Evolutionary conservation across 306 rosid species (phyloP), one percentile per base, ranked within the genome.

Genomic region (Medicago truncatula): DNA sequence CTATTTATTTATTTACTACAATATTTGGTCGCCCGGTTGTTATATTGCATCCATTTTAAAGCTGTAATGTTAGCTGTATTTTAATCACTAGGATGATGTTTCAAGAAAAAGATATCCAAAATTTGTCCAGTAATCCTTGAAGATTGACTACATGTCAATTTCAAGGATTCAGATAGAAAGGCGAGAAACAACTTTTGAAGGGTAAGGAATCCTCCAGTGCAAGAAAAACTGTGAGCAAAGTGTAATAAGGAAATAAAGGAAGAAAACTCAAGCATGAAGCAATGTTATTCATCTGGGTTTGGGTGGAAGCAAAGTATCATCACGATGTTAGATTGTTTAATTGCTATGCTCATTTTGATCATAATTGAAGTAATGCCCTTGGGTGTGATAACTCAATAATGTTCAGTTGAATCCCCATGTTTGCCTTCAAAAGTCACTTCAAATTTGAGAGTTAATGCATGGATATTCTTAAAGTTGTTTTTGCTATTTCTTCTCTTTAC

Each of bases 91-190:
- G 41, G 60, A 21, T 68, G 66, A 63, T 38, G 25, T 17, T 11
- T 56, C 9, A n/a, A 68, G 58, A 46, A 41, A 17, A 66, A 47
- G 17, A 52, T 50, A 31, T 38, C 67, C 49, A 47, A 59, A 7
- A 18, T 58, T 64, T n/a, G 52, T 63, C 31, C 13, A 56, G 73
- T 44, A 70, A 75, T 70, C 28, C 39, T 71, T 38, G 47, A 70
- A 74, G 41, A 23, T 63, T 63, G 34, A 38, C 40, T 10, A 5
- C 49, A 40, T 43, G 67, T 40, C 17, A 46, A 64, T 75, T 70
- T 69, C 56, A 70, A 69, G 36, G 46, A 15, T 71, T 67, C 62
- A 31, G 77, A 41, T 71, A 59, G 61, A 62, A 60, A 75, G 41
- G 34, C 14, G 31, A 31, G 65, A 44, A 28, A 28, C 31, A 28